phyloP scores from a whole-genome alignment of 768 basidiomycete species.

The Chalciporus pseudorubinellus region DNA sequence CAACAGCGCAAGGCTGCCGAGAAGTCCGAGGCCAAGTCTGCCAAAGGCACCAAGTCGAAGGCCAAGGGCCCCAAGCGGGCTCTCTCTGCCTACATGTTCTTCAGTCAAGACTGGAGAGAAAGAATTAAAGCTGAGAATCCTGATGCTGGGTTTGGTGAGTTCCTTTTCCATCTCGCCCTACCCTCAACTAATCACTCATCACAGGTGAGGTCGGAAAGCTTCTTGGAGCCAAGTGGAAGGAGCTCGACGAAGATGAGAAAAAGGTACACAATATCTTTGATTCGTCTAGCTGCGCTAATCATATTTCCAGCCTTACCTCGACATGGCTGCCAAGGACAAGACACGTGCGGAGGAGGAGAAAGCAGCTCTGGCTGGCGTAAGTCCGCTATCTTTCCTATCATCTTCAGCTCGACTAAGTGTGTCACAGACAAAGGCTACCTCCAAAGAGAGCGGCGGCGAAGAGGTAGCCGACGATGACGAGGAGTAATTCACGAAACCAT shows the following conservation, averaged over 20 bases:
- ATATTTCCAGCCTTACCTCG: slow-evolving; percentile 72
- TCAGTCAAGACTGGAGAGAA: slow-evolving; percentile 93
- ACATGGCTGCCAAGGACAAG: slow-evolving; percentile 87
- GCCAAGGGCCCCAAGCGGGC: slow-evolving; percentile 78
- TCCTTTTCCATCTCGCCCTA: slow-evolving; percentile 15
- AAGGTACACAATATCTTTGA: slow-evolving; percentile 52
- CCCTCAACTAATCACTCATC: slow-evolving; percentile 1
- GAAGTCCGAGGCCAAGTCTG: slow-evolving; percentile 51
- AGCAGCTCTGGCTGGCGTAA: slow-evolving; percentile 39
- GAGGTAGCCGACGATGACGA: slow-evolving; percentile 40
- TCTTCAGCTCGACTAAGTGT: not conserved
- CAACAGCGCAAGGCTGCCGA: slow-evolving; percentile 71
- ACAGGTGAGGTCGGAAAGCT: slow-evolving; percentile 91
- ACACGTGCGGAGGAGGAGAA: slow-evolving; percentile 82
- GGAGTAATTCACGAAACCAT: slow-evolving; percentile 28
- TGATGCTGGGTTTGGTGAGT: slow-evolving; percentile 83
- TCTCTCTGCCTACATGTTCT: slow-evolving; percentile 98
- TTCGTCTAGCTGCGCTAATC: slow-evolving; percentile 1
- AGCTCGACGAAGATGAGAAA: slow-evolving; percentile 87
- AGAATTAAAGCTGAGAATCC: slow-evolving; percentile 96
- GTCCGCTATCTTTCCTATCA: slow-evolving; percentile 9
- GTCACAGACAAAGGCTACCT: slow-evolving; percentile 29
- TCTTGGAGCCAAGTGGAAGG: slow-evolving; percentile 97
- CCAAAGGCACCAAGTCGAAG: slow-evolving; percentile 75
- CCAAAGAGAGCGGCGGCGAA: slow-evolving; percentile 40